Evolutionary conservation across 2,329 filamentous ascomycete species (phyloP).

Genomic region (Cytospora piceae): DNA sequence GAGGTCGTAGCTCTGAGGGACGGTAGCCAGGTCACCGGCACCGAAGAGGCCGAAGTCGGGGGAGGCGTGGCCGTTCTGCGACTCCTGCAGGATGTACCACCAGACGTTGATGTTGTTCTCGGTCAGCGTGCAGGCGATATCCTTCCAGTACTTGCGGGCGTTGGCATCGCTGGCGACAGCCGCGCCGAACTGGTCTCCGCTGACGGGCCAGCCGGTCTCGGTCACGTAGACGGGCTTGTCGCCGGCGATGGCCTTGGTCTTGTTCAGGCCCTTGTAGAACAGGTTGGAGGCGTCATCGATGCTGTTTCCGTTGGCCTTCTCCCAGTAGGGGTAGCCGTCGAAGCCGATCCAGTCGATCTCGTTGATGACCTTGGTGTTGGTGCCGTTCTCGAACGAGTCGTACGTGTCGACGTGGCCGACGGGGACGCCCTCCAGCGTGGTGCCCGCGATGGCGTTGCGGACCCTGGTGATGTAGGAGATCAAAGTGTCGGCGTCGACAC

Average conservation of each 20-base stretch:
- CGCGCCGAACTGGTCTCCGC: slow-evolving; percentile 22
- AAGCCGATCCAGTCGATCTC: slow-evolving; percentile 68
- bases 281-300: slow-evolving; percentile 59
- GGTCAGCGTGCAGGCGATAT: slow-evolving; percentile 26
- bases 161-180: slow-evolving; percentile 26
- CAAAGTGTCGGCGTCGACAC: slow-evolving; percentile 61
- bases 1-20: slow-evolving; percentile 39
- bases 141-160: slow-evolving; percentile 30
- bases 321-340: slow-evolving; percentile 70
- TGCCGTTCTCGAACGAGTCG: slow-evolving; percentile 63
- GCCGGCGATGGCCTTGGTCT: slow-evolving; percentile 48
- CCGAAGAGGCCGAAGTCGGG: slow-evolving; percentile 44
- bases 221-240: slow-evolving; percentile 31
- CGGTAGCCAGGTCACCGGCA: slow-evolving; percentile 38
- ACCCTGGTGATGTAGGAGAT: slow-evolving; percentile 63
- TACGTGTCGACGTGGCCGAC: slow-evolving; percentile 72
- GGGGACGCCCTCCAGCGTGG: slow-evolving; percentile 45
- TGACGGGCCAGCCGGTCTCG: slow-evolving; percentile 31
- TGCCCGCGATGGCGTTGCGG: slow-evolving; percentile 53
- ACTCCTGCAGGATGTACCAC: slow-evolving; percentile 44
- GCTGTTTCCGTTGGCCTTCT: slow-evolving; percentile 57
- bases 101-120: slow-evolving; percentile 38
- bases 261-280: slow-evolving; percentile 56
- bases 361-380: slow-evolving; percentile 63
- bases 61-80: slow-evolving; percentile 39